Evolutionary conservation across 2,329 filamentous ascomycete species (phyloP), one percentile per base, ranked within the genome.

Genomic region (Colletotrichum sidae): DNA sequence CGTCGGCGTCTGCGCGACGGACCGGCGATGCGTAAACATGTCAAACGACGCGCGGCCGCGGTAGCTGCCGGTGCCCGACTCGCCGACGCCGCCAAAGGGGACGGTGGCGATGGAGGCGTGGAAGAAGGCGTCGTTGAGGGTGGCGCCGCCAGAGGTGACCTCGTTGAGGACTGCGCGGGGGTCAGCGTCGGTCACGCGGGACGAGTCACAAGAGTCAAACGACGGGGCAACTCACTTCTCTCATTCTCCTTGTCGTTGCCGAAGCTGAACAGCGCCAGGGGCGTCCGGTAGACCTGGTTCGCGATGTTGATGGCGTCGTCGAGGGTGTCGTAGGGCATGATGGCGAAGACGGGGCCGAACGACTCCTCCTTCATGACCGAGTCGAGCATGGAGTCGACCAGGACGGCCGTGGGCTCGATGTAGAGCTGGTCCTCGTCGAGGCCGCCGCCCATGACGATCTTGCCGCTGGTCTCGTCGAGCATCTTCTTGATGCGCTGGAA

Each of bases 321-420:
- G n/a, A 97, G 83, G 71, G 88, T 85, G 69, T 93, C 86, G 60
- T 93, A 90, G 0, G 93, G 86, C 58, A 97, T 81, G 68, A 98
- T 88, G 68, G 92, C 90, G 70, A 97, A 93, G 65, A 97, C 84
- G n/a, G 96, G 96, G 7, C 95, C 96, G 75, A 99, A 99, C 47
- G 90, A 93, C 81, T 99, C 96, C 68, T 97, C 88, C 73, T 97
- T 86, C 78, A 97, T 87, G 8, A 90, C 85, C 79, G 97, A 95
- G 53, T 94, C 86, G 35, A 79, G 67, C 13, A 86, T 75, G 67
- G 88, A 89, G 69, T 92, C 84, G 42, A 97, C 91, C 67, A 93
- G 85, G n/a, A 99, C 89, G n/a, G 95, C 89, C 0, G 96, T 99
- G 1, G 94, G 93, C 76, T 95, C 93, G 71, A 99, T 96, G 79